Percentiles rank a stretch among this genome's conserved stretches.
Conservation (phyloP, 768 basidiomycete species). For the Psilocybe azurescens region DNA sequence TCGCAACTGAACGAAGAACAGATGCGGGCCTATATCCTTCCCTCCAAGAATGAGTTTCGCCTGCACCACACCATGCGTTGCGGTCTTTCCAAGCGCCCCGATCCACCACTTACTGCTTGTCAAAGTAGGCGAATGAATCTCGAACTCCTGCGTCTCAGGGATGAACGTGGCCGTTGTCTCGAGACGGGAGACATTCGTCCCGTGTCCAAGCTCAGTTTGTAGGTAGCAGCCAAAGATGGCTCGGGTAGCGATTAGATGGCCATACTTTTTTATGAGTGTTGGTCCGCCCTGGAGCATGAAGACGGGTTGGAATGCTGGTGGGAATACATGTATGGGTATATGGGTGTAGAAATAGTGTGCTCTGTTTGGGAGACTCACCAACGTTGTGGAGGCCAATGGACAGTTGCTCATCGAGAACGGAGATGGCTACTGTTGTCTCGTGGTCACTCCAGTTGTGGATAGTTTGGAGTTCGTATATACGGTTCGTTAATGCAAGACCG, state of each 20-base stretch:
- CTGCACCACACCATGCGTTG: slow-evolving; percentile 79
- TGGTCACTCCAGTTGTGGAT: slow-evolving; percentile 55
- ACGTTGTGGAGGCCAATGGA: slow-evolving; percentile 47
- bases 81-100: slow-evolving; percentile 71
- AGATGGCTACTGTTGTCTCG: slow-evolving; percentile 51
- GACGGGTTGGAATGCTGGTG: slow-evolving; percentile 69
- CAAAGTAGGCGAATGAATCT: slow-evolving; percentile 75
- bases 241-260: slow-evolving; percentile 49
- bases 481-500: slow-evolving; percentile 57
- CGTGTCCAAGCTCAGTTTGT: slow-evolving; percentile 83
- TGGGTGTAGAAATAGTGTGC: neutral
- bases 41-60: slow-evolving; percentile 71
- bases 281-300: slow-evolving; percentile 65
- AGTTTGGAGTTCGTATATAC: slow-evolving; percentile 64
- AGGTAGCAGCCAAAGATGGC: slow-evolving; percentile 77
- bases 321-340: slow-evolving; percentile 6
- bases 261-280: slow-evolving; percentile 57
- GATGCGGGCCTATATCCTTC: slow-evolving; percentile 69
- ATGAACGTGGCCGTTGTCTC: slow-evolving; percentile 82
- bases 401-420: slow-evolving; percentile 54
- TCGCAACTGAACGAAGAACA: slow-evolving; percentile 76
- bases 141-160: slow-evolving; percentile 70
- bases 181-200: slow-evolving; percentile 68
- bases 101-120: slow-evolving; percentile 88
- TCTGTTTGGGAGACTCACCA: slow-evolving; percentile 33